Base-by-base conservation (phyloP, 2,329 filamentous ascomycete genomes). In the Periglandula ipomoeae region DNA sequence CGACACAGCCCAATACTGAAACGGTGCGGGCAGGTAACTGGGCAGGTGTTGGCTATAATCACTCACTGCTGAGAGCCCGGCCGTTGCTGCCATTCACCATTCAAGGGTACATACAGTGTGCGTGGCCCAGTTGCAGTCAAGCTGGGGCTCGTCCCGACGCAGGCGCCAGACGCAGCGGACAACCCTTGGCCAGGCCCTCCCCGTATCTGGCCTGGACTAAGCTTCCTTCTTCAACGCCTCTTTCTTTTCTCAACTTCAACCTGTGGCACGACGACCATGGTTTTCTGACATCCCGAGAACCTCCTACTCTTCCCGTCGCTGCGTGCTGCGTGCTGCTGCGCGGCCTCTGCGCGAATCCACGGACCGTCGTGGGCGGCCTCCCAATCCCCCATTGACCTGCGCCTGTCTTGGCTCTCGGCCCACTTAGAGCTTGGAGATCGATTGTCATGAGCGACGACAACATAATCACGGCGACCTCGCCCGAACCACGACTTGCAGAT, bases 381-480 rank as follows among this genome's bases (percentile, higher is more conserved):
- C 27, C 19, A 44, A 27, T 26, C 37, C 35, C 35, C 44, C 20
- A 24, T 19, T 37, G 30, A 37, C 22, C 20, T 17, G 13, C 13
- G 11, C 8, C 19, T 27, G 41, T 32, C 24, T 44, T 43, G 40
- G 40, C 22, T 26, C 23, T 27, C 30, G 26, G 27, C 42, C 43
- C 30, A 45, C 43, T 23, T 34, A 9, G 43, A 45, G 22, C n/a
- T 38, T 23, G 13, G 35, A 27, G n/a, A 27, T 24, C 9, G 5
- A n/a, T 24, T 39, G 35, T 46, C 32, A 46, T 39, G 44, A 34
- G 27, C 27, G 44, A 40, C 35, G 44, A 27, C 44, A 35, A 46
- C 44, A 20, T 40, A 35, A 10, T 17, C 13, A 30, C 35, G 44
- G 44, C 35, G 35, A 46, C 24, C 5, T n/a, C 44, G 35, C 23